phyloP scores from a whole-genome alignment of 805 yeast genomes.

The Starmerella ratchasimensis region DNA sequence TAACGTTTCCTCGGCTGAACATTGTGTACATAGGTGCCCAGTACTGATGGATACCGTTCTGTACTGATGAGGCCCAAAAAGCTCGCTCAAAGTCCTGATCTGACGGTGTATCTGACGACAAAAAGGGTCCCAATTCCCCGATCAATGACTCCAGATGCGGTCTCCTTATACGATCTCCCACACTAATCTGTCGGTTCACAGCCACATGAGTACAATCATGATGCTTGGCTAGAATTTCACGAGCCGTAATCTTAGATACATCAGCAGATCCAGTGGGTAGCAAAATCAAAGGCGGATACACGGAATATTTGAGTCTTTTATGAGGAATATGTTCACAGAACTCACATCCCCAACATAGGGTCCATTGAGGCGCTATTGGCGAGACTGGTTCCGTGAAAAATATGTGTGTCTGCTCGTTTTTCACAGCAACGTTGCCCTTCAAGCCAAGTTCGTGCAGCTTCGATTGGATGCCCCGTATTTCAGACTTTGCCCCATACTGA shows the following conservation, averaged over 20 bases:
- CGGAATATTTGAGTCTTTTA: conserved; percentile 30
- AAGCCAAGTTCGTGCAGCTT: neutral
- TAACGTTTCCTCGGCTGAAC: conserved; percentile 79
- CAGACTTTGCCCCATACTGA: no score
- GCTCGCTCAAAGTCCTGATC: conserved; percentile 35
- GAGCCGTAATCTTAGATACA: conserved; percentile 1
- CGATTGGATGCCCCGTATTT: neutral
- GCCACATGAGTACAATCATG: conserved; percentile 47
- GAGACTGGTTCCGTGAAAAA: neutral
- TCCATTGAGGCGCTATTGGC: neutral
- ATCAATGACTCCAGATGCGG: conserved; percentile 50
- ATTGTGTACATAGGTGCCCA: conserved; percentile 82
- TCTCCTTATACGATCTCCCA: conserved; percentile 43
- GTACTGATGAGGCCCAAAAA: conserved; percentile 59
- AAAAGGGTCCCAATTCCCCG: conserved; percentile 48
- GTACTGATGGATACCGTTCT: conserved; percentile 60
- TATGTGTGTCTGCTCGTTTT: conserved; percentile 5
- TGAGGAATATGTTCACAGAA: neutral
- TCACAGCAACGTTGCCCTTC: neutral
- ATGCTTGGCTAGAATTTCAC: conserved; percentile 14
- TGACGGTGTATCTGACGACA: conserved; percentile 27
- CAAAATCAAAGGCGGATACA: conserved; percentile 56
- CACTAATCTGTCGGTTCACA: conserved; percentile 48
- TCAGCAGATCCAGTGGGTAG: conserved; percentile 39
- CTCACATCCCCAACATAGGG: conserved; percentile 5